Base-by-base conservation (phyloP, 2,329 filamentous ascomycete genomes). In the Tolypocladium capitatum region DNA sequence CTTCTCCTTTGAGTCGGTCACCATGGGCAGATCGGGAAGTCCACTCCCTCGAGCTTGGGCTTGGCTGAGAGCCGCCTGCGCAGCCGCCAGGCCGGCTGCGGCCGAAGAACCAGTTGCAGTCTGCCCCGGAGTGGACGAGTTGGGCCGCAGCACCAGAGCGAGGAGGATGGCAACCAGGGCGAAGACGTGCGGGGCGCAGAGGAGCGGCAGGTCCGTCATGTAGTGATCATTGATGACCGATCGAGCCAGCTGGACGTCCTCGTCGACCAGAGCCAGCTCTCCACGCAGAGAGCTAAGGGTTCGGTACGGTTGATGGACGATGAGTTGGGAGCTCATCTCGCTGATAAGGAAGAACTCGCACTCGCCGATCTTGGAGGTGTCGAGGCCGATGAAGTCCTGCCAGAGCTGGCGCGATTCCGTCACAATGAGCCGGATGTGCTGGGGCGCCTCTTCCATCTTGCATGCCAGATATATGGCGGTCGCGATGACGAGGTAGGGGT, bases 371-470 rank as follows among this genome's bases (percentile, higher is more conserved):
- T 88, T 87, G 48, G 85, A 81, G 9, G 86, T 84, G 63, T 95
- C 89, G 49, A 82, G 78, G 36, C 78, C 73, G 55, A 86, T 79
- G 50, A 84, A 78, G 53, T 90, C 86, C 58, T 86, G 83, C 87
- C 88, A 95, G 50, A 94, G 75, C 49, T 84, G 79, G 32, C 88
- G 81, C 4, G 90, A 88, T 64, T 98, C 92, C 43, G 81, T 83
- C 11, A 92, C 83, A 49, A 98, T 83, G 53, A 94, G 78, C 30
- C 92, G 80, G 58, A 98, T 97, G 64, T 98, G 92, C 64, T 97
- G 91, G 3, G 92, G 92, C 45, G 83, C 90, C 65, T 98, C 92
- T 65, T 98, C 92, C 80, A 94, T 95, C 68, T 98, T 98, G 70
- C 89, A 95, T 20, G 92, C 90, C 33, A 98, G 73, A 64, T 98